Percentiles rank a stretch among this genome's conserved stretches.
Conservation (phyloP, 2,329 filamentous ascomycete genomes). For the Diaporthe eres region DNA sequence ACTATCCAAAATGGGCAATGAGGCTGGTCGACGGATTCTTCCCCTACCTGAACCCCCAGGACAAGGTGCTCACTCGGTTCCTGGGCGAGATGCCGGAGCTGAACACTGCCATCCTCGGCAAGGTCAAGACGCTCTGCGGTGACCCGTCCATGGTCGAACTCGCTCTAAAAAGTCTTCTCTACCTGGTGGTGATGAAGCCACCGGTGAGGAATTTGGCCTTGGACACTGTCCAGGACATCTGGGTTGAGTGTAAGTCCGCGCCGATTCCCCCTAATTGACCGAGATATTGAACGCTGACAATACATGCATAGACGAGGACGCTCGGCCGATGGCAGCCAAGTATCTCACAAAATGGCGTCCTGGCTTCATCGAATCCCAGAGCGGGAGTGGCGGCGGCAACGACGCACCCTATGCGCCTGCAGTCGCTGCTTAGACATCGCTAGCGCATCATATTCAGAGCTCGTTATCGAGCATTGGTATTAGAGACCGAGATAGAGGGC, state of each 20-base stretch:
- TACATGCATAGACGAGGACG: slow-evolving; percentile 67
- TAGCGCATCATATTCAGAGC: background rate
- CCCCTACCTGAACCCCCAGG: slow-evolving; percentile 90
- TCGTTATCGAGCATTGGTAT: background rate
- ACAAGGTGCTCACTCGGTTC: slow-evolving; percentile 91
- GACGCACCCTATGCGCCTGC: slow-evolving; percentile 30
- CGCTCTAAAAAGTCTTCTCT: slow-evolving; percentile 75
- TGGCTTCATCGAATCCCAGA: slow-evolving; percentile 60
- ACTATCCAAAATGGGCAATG: slow-evolving; percentile 86
- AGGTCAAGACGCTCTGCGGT: slow-evolving; percentile 77
- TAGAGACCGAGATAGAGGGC: background rate
- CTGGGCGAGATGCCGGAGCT: slow-evolving; percentile 91
- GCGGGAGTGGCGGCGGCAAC: slow-evolving; percentile 11
- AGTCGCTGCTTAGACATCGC: slow-evolving; percentile 28
- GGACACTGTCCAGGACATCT: slow-evolving; percentile 76
- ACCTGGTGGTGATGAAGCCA: slow-evolving; percentile 77
- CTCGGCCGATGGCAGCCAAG: slow-evolving; percentile 73
- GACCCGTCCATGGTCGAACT: slow-evolving; percentile 76
- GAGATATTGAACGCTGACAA: slow-evolving; percentile 5
- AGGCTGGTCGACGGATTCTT: slow-evolving; percentile 90
- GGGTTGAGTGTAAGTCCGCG: slow-evolving; percentile 71
- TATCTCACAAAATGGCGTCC: slow-evolving; percentile 74
- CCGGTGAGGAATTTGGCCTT: slow-evolving; percentile 74
- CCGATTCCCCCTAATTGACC: background rate
- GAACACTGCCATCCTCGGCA: slow-evolving; percentile 77